These are phyloP conservation scores for Pythium chondricola DNA, from an alignment of 352 stramenopile species.

Conservation along the genomic window DNA sequence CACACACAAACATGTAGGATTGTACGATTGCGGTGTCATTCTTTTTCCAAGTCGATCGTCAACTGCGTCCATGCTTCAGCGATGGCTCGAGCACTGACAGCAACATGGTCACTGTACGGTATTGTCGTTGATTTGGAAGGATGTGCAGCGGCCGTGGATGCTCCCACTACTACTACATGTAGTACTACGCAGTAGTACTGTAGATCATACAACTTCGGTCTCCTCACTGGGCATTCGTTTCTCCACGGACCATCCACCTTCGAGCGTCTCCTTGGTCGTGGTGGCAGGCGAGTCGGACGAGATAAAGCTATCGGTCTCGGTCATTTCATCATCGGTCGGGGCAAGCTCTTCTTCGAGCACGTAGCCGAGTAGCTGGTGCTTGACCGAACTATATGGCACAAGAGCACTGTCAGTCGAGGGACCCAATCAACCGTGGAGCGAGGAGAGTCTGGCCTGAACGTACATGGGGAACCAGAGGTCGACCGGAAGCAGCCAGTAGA, in stretches of 20 bases:
- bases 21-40: too few relatives aligned
- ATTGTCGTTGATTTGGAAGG: too few relatives aligned
- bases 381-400: slow-evolving; percentile 49
- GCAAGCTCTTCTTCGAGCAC: slow-evolving; percentile 70
- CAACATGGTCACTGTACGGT: too few relatives aligned
- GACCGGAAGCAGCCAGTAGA: slow-evolving; percentile 80
- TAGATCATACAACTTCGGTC: slow-evolving; percentile 38
- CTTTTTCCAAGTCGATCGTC: too few relatives aligned
- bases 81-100: too few relatives aligned
- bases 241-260: slow-evolving; percentile 82
- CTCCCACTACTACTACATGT: too few relatives aligned
- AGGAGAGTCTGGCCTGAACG: too few relatives aligned
- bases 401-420: too few relatives aligned
- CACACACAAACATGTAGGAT: slow-evolving; percentile 16
- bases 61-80: too few relatives aligned
- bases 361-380: slow-evolving; percentile 79
- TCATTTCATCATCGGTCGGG: slow-evolving; percentile 63
- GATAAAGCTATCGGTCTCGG: slow-evolving; percentile 69
- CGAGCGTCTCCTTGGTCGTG: slow-evolving; percentile 65
- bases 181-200: too few relatives aligned
- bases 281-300: slow-evolving; percentile 34
- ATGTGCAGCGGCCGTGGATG: too few relatives aligned
- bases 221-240: slow-evolving; percentile 60
- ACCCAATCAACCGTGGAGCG: too few relatives aligned
- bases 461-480: slow-evolving; percentile 86